Evolutionary conservation across 2,329 filamentous ascomycete species (phyloP), one percentile per base, ranked within the genome.

Genomic region (Trichocomaceae sp.): DNA sequence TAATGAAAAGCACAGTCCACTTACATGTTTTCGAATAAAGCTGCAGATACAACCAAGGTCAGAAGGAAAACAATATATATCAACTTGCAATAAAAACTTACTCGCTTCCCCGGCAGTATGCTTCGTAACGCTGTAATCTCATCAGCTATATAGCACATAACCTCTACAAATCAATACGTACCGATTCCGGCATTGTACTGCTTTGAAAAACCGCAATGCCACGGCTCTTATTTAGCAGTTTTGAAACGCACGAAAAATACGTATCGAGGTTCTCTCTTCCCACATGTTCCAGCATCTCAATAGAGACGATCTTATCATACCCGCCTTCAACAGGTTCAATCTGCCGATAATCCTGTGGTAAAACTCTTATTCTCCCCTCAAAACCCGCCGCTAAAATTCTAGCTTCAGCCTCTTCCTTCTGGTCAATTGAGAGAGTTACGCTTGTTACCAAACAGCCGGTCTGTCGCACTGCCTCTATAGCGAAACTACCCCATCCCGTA

Each of bases 201-300:
- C 23, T 26, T 7, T 1, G 86, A 89, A 64, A 88, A 89, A 69
- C 85, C 88, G 67, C 86, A 68, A 90, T 87, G 47, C 86, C 81
- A 84, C 44, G 88, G 79, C 23, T 77, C 47, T 76, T 77, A 68
- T 89, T 88, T 44, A 90, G 68, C 31, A 88, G 67, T 55, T 75
- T 74, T 61, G 88, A 74, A 50, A 90, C 76, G 60, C 80, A 82
- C 17, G 74, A 71, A 64, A 90, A 90, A 64, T 88, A 90, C 1
- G 80, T 84, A 19, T 77, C 75, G 31, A 90, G 69, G 61, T 82
- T 88, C 63, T 86, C 83, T 50, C 79, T 74, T 2, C 86, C 86
- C 0, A 89, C 86, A 1, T 84, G 84, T 71, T 90, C 87, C 20
- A 89, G 73, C 87, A 90, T 90, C 65, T 90, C 87, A 56, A 89